phyloP scores from a whole-genome alignment of 2,329 filamentous ascomycete species.

The Fusarium sp. region DNA sequence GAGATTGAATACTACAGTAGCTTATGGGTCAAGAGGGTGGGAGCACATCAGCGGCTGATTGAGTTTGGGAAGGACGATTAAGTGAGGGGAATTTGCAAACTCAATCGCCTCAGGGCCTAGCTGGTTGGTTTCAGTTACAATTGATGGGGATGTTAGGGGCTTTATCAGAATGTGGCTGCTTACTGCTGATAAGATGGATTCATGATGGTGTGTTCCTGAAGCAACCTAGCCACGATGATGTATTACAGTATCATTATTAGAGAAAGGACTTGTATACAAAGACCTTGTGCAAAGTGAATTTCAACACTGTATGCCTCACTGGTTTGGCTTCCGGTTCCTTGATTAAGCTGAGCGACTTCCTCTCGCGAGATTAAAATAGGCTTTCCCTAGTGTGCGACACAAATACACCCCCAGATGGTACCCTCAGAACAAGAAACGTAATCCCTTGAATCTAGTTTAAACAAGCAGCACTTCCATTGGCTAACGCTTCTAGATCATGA shows the following conservation, averaged over 20 bases:
- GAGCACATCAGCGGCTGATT: neutral
- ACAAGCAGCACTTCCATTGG: neutral
- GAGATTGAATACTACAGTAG: too few relatives aligned
- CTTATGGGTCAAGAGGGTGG: neutral
- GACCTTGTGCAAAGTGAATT: too few relatives aligned
- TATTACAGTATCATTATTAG: too few relatives aligned
- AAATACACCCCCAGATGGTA: too few relatives aligned
- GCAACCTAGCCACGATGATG: too few relatives aligned
- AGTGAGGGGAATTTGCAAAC: neutral
- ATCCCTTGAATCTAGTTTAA: neutral
- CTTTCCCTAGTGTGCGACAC: too few relatives aligned
- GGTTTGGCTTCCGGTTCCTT: neutral
- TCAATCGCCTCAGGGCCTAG: too few relatives aligned
- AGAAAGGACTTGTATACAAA: too few relatives aligned
- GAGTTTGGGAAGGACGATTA: neutral
- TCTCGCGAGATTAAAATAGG: too few relatives aligned
- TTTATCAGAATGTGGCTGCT: slow-evolving; percentile 1
- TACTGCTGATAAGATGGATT: neutral
- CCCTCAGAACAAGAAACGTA: neutral
- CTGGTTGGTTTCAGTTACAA: too few relatives aligned
- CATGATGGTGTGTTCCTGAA: neutral
- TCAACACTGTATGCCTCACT: neutral
- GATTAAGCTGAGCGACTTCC: too few relatives aligned
- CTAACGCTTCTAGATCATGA: neutral
- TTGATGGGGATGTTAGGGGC: too few relatives aligned